phyloP scores from a whole-genome alignment of 306 rosid species.

The Prunus dulcis region DNA sequence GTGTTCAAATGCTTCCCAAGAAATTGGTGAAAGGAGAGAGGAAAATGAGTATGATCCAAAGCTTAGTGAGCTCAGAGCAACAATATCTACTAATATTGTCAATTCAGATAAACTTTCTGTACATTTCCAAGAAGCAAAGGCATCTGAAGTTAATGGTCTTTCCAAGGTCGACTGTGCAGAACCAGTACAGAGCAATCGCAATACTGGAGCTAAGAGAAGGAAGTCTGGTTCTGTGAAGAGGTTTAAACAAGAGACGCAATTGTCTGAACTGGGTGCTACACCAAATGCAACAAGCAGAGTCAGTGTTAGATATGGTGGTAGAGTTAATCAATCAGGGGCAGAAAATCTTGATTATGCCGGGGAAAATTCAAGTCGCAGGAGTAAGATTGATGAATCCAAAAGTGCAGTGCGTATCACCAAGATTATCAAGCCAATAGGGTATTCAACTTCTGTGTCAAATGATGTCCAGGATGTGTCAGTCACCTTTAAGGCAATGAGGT shows the following conservation, averaged over 20 bases:
- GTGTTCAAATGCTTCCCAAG: slow-evolving; percentile 23
- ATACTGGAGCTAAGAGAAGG: slow-evolving; percentile 81
- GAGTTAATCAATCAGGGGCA: slow-evolving; percentile 22
- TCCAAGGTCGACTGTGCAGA: slow-evolving; percentile 37
- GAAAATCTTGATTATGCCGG: slow-evolving; percentile 33
- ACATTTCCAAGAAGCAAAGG: slow-evolving; percentile 45
- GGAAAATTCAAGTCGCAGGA: slow-evolving; percentile 38
- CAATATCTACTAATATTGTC: slow-evolving; percentile 34
- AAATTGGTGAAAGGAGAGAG: slow-evolving; percentile 24
- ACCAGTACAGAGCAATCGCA: slow-evolving; percentile 38
- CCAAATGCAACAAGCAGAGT: slow-evolving; percentile 40
- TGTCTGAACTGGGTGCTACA: slow-evolving; percentile 27
- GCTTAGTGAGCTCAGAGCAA: slow-evolving; percentile 72
- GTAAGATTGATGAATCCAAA: slow-evolving; percentile 34
- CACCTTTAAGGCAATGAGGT: slow-evolving; percentile 78
- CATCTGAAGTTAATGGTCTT: slow-evolving; percentile 32
- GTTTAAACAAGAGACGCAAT: slow-evolving; percentile 51
- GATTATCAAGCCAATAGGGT: slow-evolving; percentile 77
- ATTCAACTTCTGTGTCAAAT: slow-evolving; percentile 53
- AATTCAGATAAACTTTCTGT: slow-evolving; percentile 40
- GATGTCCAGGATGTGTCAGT: slow-evolving; percentile 55
- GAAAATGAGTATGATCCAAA: slow-evolving; percentile 67
- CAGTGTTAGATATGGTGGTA: slow-evolving; percentile 25
- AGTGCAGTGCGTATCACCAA: slow-evolving; percentile 49
- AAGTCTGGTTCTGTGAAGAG: slow-evolving; percentile 86